Base-by-base conservation (phyloP, 371 early-diverging fungal species). In the Mortierella sp. region DNA sequence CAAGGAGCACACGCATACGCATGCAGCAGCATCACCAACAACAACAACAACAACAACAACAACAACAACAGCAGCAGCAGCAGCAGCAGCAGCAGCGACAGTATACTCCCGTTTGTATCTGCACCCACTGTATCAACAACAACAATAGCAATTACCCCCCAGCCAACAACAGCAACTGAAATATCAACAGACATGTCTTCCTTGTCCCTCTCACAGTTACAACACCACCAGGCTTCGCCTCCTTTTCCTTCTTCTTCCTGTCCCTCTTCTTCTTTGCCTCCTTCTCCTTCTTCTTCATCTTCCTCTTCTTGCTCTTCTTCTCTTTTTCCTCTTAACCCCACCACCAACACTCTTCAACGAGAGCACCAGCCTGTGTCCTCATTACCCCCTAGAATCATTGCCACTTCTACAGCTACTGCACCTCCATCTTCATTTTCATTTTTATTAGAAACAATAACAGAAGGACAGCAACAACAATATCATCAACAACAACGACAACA, bases 241-340 rank as follows among this genome's bases (percentile, higher is more conserved):
- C 54, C 70, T 57, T 38, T 47, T 72, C 72, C 45, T 72, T 47
- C 57, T 38, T 72, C 78, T 26, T 65, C 70, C 47, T 65, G 42
- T 21, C 48, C 44, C 54, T 55, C 65, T 52, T 52, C 73, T 31
- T 63, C 42, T 16, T 34, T 26, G 16, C 58, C 63, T 28, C 38
- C 73, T 60, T 60, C 34, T 14, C 45, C 48, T 10, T 24, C 63
- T 52, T 38, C 60, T 8, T 65, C 48, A n/a, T 42, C 55, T 57
- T 73, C 45, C 26, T 57, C 31, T 26, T 75, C 75, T 28, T 24
- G 19, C 44, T 75, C 75, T 38, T 75, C 72, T 54, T 58, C 74
- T 4, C 48, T 70, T 28, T 14, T 45, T 45, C 72, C 26, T n/a
- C 11, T n/a, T 14, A 21, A 26, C 72, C 0, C 31, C 50, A n/a